These are phyloP conservation scores for Cercospora sp. DNA, from an alignment of 2,329 filamentous ascomycete species.

Conservation along the genomic window DNA sequence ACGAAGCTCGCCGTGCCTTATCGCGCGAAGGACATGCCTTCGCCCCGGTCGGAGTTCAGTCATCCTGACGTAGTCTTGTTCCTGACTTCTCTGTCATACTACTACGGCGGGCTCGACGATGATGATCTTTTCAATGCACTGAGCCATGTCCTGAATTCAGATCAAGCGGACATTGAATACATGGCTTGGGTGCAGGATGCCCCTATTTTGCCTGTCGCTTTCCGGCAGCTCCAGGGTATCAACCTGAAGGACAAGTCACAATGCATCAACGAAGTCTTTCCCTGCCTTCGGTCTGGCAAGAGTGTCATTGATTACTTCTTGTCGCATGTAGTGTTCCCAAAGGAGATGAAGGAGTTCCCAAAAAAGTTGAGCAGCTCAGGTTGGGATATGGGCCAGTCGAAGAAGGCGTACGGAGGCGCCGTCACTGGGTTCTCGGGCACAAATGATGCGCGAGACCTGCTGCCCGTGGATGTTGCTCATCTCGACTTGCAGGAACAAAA, in stretches of 20 bases:
- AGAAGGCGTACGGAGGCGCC: conserved; percentile 48
- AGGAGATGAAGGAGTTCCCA: conserved; percentile 64
- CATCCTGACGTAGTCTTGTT: conserved; percentile 68
- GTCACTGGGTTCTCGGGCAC: conserved; percentile 73
- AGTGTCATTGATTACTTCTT: conserved; percentile 65
- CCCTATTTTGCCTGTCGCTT: conserved; percentile 17
- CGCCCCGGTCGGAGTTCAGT: conserved; percentile 63
- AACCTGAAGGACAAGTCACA: conserved; percentile 32
- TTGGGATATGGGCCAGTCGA: conserved; percentile 61
- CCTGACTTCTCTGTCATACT: conserved; percentile 66
- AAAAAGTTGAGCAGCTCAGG: conserved; percentile 65
- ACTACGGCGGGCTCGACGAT: conserved; percentile 59
- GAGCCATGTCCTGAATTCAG: conserved; percentile 25
- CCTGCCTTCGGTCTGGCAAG: conserved; percentile 55
- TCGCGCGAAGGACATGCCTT: conserved; percentile 63
- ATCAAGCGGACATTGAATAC: conserved; percentile 33
- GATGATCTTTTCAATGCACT: conserved; percentile 46
- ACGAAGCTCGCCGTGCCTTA: conserved; percentile 63
- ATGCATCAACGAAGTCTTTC: conserved; percentile 31
- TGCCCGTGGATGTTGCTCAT: conserved; percentile 64
- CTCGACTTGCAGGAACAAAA: conserved; percentile 57
- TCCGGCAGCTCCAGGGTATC: conserved; percentile 29
- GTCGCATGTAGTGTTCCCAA: conserved; percentile 63
- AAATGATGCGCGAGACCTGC: conserved; percentile 61
- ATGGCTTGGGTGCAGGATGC: conserved; percentile 26